Base-by-base conservation (phyloP, 208 protist genomes). In the Wallacemonas collosoma region DNA sequence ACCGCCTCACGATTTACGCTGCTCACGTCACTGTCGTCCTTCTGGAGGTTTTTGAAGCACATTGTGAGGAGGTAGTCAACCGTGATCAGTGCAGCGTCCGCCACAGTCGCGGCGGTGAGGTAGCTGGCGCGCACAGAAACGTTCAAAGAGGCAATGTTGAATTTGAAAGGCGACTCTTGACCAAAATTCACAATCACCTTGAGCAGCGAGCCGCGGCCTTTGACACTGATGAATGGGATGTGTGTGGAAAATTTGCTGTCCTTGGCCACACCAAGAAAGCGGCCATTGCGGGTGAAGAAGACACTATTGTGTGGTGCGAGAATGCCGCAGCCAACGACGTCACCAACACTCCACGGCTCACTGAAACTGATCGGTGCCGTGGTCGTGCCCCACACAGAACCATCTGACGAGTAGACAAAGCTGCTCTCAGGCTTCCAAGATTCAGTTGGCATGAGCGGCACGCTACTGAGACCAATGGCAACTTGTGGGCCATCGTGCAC, bases 181-280 rank as follows among this genome's bases (percentile, higher is more conserved):
- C 93, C 93, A 77, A 97, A 97, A 72, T 97, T 97, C 26, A 94
- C 93, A 60, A 97, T 85, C 2, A 95, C 64, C 76, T 91, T 93
- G 54, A 95, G 75, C 8, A 97, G 78, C 1, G 82, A 85, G 47
- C 82, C 75, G 5, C 66, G 51, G 43, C 79, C 83, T 38, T 86
- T 68, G 17, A 85, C 86, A 26, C 76, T 78, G 67, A 97, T 76
- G 78, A 94, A 90, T 1, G 90, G 90, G 17, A 87, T 87, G 50
- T 86, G 69, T 14, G 70, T 86, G n/a, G 71, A 41, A 68, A 90
- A 86, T 39, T 68, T 69, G 66, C 79, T 79, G 39, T 84, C 73
- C 12, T 71, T 82, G 53, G 87, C 88, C 17, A 93, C 85, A 26
- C 93, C 93, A 15, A 97, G 85, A 77, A 95, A 94, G 70, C 85